Percentiles rank a stretch among this genome's conserved stretches.
phyloP scores from a whole-genome alignment of 2,329 filamentous ascomycete species.

The Alternaria postmessia region DNA sequence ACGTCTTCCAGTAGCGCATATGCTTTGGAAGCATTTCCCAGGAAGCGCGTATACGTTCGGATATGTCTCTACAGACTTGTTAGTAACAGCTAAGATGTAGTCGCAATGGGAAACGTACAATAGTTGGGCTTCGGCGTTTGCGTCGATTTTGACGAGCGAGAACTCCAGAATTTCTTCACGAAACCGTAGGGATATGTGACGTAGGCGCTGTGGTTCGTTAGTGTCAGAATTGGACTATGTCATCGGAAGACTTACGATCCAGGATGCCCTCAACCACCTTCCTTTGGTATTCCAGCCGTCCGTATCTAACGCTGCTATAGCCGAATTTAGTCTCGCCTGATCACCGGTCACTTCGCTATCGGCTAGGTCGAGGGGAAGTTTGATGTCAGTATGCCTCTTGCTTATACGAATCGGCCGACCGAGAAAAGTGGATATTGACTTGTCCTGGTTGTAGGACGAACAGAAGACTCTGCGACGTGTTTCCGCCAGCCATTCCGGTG shows the following conservation, averaged over 20 bases:
- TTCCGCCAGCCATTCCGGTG: constrained; percentile 42
- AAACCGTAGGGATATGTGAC: constrained; percentile 34
- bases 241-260: constrained; percentile 26
- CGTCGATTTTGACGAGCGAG: constrained; percentile 33
- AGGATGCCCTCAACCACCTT: constrained; percentile 36
- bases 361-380: constrained; percentile 40
- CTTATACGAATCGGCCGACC: constrained; percentile 43
- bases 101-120: constrained; percentile 16
- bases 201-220: constrained; percentile 25
- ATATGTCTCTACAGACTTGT: constrained; percentile 33
- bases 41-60: constrained; percentile 33
- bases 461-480: constrained; percentile 41
- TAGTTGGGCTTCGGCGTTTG: constrained; percentile 29
- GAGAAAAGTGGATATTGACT: constrained; percentile 46
- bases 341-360: constrained; percentile 38
- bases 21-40: constrained; percentile 42
- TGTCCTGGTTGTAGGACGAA: constrained; percentile 43
- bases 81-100: not conserved
- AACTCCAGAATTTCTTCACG: constrained; percentile 48
- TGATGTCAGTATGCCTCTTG: constrained; percentile 42
- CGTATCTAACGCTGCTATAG: constrained; percentile 32
- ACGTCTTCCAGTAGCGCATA: constrained; percentile 40
- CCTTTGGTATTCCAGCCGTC: constrained; percentile 53
- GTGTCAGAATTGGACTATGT: not conserved
- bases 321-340: constrained; percentile 22